Percentiles rank a stretch among this genome's conserved stretches.
phyloP scores from a whole-genome alignment of 805 yeast genomes.

The Candida dajiaensis region DNA sequence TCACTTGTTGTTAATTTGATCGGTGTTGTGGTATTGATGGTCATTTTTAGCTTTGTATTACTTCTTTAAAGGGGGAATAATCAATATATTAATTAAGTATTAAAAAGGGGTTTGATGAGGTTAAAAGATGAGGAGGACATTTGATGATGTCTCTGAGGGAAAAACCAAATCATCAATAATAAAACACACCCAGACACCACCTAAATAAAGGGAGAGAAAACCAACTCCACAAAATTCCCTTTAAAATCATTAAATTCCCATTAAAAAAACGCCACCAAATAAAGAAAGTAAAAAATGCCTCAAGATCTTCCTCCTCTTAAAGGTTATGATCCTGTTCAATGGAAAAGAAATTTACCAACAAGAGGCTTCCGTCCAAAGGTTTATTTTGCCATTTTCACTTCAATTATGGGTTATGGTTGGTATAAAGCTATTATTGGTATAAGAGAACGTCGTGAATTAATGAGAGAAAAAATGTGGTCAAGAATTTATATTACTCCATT shows the following conservation, averaged over 20 bases:
- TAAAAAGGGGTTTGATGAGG: too few relatives aligned
- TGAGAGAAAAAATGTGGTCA: conserved; percentile 74
- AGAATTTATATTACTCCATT: conserved; percentile 68
- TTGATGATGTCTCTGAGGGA: too few relatives aligned
- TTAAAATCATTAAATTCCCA: too few relatives aligned
- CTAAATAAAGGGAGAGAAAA: background rate
- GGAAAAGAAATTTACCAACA: conserved; percentile 83
- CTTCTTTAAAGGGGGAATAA: too few relatives aligned
- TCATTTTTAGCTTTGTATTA: background rate
- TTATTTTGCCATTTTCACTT: conserved; percentile 60
- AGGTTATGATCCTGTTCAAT: conserved; percentile 82
- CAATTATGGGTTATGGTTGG: conserved; percentile 66
- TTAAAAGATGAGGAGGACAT: too few relatives aligned
- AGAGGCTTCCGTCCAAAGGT: conserved; percentile 78
- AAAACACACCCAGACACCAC: background rate
- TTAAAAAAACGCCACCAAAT: too few relatives aligned
- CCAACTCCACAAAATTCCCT: background rate
- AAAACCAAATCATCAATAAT: too few relatives aligned
- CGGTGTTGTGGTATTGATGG: conserved; percentile 26
- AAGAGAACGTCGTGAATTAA: conserved; percentile 68
- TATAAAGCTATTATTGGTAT: conserved; percentile 60
- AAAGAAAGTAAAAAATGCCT: conserved; percentile 20
- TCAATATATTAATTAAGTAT: too few relatives aligned
- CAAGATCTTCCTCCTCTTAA: conserved; percentile 87
- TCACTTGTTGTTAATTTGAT: conserved; percentile 41